Base-by-base conservation (phyloP, 371 early-diverging fungal species). In the Entomophthora muscae region DNA sequence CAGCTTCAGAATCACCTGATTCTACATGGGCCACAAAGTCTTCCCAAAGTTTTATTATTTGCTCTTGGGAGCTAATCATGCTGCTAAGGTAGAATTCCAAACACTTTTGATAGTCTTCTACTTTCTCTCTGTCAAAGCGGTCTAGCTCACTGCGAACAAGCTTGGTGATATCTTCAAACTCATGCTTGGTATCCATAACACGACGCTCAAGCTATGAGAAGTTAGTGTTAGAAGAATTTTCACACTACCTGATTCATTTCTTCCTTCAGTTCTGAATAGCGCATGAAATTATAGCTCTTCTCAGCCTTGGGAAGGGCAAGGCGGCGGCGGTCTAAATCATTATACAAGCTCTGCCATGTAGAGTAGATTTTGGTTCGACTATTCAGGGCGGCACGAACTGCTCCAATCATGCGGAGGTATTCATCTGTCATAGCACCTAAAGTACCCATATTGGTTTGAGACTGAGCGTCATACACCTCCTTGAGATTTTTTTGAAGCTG, bases 361-460 rank as follows among this genome's bases (percentile, higher is more conserved):
- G 81, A 80, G 65, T 86, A 84, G 10, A 79, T 78, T 64, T 86
- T 84, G 3, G 81, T 78, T 1, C 93, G 79, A 12, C 88, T 81
- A 67, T 76, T 75, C 64, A 92, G 89, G 17, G 91, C 64, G 67
- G 82, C 82, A 64, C 84, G 78, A 65, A 89, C 86, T 0, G 90
- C 83, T 1, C 83, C 86, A 63, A 92, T 87, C 64, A 87, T 79
- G n/a, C 91, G 83, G 66, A 92, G 79, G 67, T 93, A 89, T 68
- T 92, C 92, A 65, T 91, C 91, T 52, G 88, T 84, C 0, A 85
- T 90, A 54, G 84, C 78, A 69, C 82, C 85, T 57, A 92, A 68
- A 1, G 86, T 79, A 21, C 77, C 68, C 17, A 89, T 76, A 71
- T 93, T 91, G 59, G 78, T 74, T 13, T 61, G 61, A 32, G 21